Evolutionary conservation across 768 basidiomycete genomes (phyloP), one percentile per base, ranked within the genome.

Genomic region (Tulasnella sp.): DNA sequence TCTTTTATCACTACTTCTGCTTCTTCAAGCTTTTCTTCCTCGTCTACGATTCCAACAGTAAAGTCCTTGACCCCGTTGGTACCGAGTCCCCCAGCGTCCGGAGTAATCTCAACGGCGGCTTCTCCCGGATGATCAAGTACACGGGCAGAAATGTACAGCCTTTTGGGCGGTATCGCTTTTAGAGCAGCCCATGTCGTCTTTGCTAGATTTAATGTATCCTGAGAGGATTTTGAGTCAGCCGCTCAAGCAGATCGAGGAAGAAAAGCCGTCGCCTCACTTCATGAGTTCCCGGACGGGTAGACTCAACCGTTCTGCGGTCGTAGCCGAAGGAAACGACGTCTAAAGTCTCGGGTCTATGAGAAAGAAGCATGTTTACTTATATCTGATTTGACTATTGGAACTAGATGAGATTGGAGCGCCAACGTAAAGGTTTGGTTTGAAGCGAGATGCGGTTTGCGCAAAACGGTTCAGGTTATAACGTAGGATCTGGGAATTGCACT

Each of bases 31-130:
- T 57, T 26, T 13, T 9, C 9, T 13, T 57, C 55, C 20, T 26
- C 55, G 9, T 20, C 55, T 67, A 86, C 82, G 0, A 81, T 57
- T 9, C 26, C 55, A 2, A 57, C 16, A 57, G 1, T 57, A 9
- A 57, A 57, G 2, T 26, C 3, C 20, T 57, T 57, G 55, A 57
- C 55, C 20, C 55, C 55, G 55, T 26, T 20, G 20, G 55, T 57
- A 23, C 2, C 55, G 9, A 57, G 55, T 57, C n/a, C 9, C 55
- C 55, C 2, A 23, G 55, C 55, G 20, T 57, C 55, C 23, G 55
- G 55, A 23, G 55, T 20, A 3, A 57, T n/a, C 26, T 57, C 55
- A 20, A 57, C 55, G 55, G 23, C 20, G 26, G 6, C 55, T 2
- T 57, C 55, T 18, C n/a, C 55, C 2, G 9, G 23, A 26, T 57